Base-by-base conservation (phyloP, 78 protist species). In the Anaeramoeba flamelloides region DNA sequence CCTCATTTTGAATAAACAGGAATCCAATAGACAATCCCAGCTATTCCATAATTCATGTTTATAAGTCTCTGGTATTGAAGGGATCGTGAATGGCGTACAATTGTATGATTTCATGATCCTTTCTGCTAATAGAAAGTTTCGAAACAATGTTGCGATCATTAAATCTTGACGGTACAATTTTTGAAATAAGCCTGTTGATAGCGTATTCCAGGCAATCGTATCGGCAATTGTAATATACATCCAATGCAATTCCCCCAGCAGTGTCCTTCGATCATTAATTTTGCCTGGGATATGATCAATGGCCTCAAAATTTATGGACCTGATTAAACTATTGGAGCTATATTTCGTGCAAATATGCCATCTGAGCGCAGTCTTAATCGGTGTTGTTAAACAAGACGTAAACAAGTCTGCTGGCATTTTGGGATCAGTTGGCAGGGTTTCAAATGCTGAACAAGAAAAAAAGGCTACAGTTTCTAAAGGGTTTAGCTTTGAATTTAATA, bases 151-250 rank as follows among this genome's bases (percentile, higher is more conserved):
- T 0, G 98, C 93, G 0, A 93, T 94, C 1, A 94, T 87, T 38
- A 94, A 76, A 40, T 97, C 99, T 74, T 92, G 90, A 26, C 98
- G 89, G 82, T 92, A 96, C 36, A 95, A 81, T 39, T 81, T 80
- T 74, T 94, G 93, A 82, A 95, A 96, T 36, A 91, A n/a, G n/a
- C n/a, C n/a, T n/a, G 87, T 53, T 22, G 95, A 92, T 2, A 89
- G 75, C 0, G 89, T 85, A 39, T 88, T 89, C 99, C 99, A 97
- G 0, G 99, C 99, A 69, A 97, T 97, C 1, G 99, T 90, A 85
- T 97, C 99, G 34, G 98, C 96, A 79, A 97, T 82, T 1, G 99
- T 96, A 0, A 97, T 95, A 81, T 96, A 94, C 36, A 97, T 94
- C 98, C 97, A 95, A 76, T 88, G 85, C 34, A 97, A 83, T 40